Evolutionary conservation across 148 eudicot species (phyloP), one percentile per base, ranked within the genome.

Genomic region (Selenicereus undatus): DNA sequence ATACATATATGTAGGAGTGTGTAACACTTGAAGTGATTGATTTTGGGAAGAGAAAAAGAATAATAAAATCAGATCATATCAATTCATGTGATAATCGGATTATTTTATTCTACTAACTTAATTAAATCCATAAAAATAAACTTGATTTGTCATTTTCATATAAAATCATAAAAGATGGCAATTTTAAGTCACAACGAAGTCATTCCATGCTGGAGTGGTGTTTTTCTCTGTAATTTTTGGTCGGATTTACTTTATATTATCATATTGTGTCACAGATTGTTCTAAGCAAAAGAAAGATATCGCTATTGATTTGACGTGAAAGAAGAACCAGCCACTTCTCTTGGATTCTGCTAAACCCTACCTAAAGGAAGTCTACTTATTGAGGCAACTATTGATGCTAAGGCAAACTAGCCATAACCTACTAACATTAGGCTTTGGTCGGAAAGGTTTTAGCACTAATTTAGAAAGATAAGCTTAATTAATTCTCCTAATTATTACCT

Each of bases 371-470:
- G 36, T 69, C 73, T 27, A 69, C 5, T 30, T n/a, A n/a, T n/a
- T 69, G 73, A 64, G 68, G 68, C 73, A 69, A 69, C 73, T 69
- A 32, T 18, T 71, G 26, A 35, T 20, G 74, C 74, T 20, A 71
- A 71, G 74, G 45, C n/a, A 36, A n/a, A 32, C 73, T 70, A 32
- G 73, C 73, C 2, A 32, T 71, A 71, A n/a, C 74, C 74, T 71
- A 27, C 74, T 71, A 71, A 70, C 42, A 30, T 70, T 70, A 27
- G 39, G 39, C 43, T 32, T 11, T 71, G 74, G 74, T 71, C 74
- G 74, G 74, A 71, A 71, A 71, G 48, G n/a, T 71, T 71, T 32
- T 32, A 36, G 16, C 74, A 71, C 74, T 71, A 71, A 36, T 71
- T 5, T 16, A 2, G 9, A 71, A 71, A 32, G 48, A 71, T 71